A percentile compares a stretch with the other conserved stretches of the same genome.
Conservation (phyloP, 2,329 filamentous ascomycete species). For the Colletotrichum sp. region DNA sequence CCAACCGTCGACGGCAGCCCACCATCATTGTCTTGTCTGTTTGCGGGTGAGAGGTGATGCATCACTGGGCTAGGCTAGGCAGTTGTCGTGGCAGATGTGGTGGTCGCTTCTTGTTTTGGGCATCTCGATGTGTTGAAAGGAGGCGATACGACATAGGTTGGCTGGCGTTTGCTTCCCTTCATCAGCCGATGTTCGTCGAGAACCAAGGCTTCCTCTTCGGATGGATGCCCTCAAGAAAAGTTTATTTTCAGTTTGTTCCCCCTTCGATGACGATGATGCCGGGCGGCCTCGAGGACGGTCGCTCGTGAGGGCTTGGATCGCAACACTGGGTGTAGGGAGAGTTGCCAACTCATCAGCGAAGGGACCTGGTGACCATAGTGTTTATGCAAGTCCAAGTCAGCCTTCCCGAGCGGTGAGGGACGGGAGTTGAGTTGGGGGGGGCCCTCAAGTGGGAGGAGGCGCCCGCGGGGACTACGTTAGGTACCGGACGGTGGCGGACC, state of each 20-base stretch:
- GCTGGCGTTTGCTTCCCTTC: not conserved
- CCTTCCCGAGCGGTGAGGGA: conserved; percentile 18
- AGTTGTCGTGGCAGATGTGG: not conserved
- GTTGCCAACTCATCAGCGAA: conserved; percentile 20
- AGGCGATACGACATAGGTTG: not conserved
- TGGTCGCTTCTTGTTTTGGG: not conserved
- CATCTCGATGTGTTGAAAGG: conserved; percentile 6
- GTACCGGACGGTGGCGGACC: conserved; percentile 11
- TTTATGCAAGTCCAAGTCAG: conserved; percentile 23
- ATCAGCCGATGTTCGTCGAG: not conserved
- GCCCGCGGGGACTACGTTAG: not conserved
- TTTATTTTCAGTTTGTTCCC: not conserved
- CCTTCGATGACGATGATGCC: not conserved
- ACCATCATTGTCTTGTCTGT: not conserved
- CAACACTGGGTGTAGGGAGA: conserved; percentile 9
- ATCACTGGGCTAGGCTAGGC: not conserved
- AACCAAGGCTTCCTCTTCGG: not conserved
- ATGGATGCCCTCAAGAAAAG: not conserved
- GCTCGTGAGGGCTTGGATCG: not conserved
- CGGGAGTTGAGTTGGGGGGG: not conserved
- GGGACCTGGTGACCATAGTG: conserved; percentile 19
- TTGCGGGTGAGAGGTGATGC: not conserved
- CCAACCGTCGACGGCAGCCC: not conserved
- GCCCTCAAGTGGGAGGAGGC: not conserved
- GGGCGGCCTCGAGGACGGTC: not conserved